Evolutionary conservation across 371 early-diverging fungal genomes (phyloP).

Genomic region (Mortierella sp.): DNA sequence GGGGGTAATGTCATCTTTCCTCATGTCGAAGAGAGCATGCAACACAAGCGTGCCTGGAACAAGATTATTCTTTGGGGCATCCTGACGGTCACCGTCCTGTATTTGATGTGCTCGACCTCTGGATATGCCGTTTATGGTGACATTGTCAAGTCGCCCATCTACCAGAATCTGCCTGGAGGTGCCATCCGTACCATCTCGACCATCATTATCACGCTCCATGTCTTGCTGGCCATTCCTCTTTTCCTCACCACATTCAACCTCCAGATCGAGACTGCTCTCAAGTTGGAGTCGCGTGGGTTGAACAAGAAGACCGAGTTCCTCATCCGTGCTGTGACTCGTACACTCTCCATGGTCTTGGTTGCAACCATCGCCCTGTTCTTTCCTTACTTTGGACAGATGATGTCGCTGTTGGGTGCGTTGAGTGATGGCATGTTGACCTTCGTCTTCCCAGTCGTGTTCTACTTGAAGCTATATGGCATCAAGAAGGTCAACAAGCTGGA

Average conservation of each 20-base stretch:
- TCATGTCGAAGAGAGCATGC: constrained; percentile 89
- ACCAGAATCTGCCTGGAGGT: constrained; percentile 75
- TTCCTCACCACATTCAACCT: constrained; percentile 83
- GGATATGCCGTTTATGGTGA: constrained; percentile 88
- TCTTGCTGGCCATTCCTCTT: constrained; percentile 85
- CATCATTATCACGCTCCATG: constrained; percentile 83
- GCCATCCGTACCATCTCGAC: constrained; percentile 71
- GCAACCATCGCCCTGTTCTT: constrained; percentile 74
- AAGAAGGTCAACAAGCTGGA: constrained; percentile 65
- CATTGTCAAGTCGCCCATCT: constrained; percentile 74
- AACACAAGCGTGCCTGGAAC: constrained; percentile 77
- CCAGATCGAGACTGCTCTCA: constrained; percentile 72
- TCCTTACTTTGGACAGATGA: constrained; percentile 83
- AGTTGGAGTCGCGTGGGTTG: constrained; percentile 44
- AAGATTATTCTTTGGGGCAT: constrained; percentile 75
- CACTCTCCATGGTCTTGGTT: constrained; percentile 59
- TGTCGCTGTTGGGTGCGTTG: constrained; percentile 86
- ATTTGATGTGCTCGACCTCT: constrained; percentile 77
- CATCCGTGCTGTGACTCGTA: constrained; percentile 67
- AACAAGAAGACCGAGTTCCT: constrained; percentile 61
- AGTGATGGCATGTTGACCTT: constrained; percentile 83
- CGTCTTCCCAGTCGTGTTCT: constrained; percentile 86
- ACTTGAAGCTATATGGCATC: constrained; percentile 79
- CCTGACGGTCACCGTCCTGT: constrained; percentile 76
- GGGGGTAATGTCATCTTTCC: constrained; percentile 83